These are phyloP conservation scores for Paramecium sexaurelia DNA, from an alignment of 73 alveolate species.

Conservation along the genomic window DNA sequence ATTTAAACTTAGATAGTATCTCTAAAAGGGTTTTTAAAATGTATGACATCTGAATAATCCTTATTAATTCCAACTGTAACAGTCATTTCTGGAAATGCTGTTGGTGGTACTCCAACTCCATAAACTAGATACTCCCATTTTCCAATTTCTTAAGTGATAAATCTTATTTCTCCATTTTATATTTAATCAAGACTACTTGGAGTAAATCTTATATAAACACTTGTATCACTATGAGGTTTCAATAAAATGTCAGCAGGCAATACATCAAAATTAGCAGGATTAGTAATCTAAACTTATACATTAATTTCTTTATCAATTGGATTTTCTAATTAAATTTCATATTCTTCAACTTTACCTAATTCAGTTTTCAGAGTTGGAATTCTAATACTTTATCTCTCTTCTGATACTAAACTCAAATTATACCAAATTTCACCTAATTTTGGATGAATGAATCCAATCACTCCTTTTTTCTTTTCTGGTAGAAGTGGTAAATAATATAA, in stretches of 20 bases:
- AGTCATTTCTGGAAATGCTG: slow-evolving; percentile 91
- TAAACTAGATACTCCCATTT: slow-evolving; percentile 94
- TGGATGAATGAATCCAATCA: slow-evolving; percentile 92
- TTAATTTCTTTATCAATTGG: slow-evolving; percentile 94
- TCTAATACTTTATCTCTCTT: slow-evolving; percentile 87
- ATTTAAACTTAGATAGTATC: slow-evolving; percentile 82
- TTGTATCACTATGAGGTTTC: slow-evolving; percentile 86
- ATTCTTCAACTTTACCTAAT: slow-evolving; percentile 93
- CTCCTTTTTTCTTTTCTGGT: slow-evolving; percentile 92
- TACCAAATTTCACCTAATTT: slow-evolving; percentile 98
- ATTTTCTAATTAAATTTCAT: slow-evolving; percentile 89
- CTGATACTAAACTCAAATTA: slow-evolving; percentile 89
- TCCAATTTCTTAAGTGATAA: slow-evolving; percentile 91
- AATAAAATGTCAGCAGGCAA: slow-evolving; percentile 90
- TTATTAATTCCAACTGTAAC: slow-evolving; percentile 92
- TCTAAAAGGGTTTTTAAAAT: slow-evolving; percentile 97
- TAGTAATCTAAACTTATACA: slow-evolving; percentile 80
- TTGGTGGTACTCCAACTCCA: slow-evolving; percentile 98
- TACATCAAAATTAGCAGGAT: slow-evolving; percentile 93
- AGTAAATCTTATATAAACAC: slow-evolving; percentile 88
- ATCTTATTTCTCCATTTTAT: slow-evolving; percentile 83
- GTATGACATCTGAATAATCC: slow-evolving; percentile 92
- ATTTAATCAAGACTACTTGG: slow-evolving; percentile 92
- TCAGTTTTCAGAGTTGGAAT: slow-evolving; percentile 91
- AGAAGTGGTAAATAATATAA: slow-evolving; percentile 90